These are phyloP conservation scores for Acer yangbiense DNA, from an alignment of 345 rosid species.

Conservation along the genomic window DNA sequence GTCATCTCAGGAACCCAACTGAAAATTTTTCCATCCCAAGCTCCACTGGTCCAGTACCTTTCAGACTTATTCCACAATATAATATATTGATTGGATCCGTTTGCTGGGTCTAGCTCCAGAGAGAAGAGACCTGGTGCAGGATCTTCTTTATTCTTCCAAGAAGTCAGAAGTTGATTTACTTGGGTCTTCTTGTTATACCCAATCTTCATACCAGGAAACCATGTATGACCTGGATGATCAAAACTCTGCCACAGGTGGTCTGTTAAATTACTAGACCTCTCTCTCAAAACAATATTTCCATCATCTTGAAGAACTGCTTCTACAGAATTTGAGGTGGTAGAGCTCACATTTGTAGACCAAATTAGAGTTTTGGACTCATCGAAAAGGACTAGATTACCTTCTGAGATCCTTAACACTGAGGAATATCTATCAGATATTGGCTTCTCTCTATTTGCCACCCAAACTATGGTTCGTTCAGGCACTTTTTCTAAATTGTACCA, in stretches of 20 bases:
- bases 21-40: constrained; percentile 42
- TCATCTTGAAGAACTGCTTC: constrained; percentile 36
- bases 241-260: constrained; percentile 66
- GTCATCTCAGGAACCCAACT: constrained; percentile 31
- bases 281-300: constrained; percentile 48
- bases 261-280: constrained; percentile 26
- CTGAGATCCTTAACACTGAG: constrained; percentile 22
- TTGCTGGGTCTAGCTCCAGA: constrained; percentile 47
- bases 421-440: constrained; percentile 21
- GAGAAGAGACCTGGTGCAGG: constrained; percentile 82
- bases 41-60: constrained; percentile 62
- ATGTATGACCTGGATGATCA: constrained; percentile 60
- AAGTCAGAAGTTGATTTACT: constrained; percentile 41
- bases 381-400: constrained; percentile 31
- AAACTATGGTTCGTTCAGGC: constrained; percentile 6
- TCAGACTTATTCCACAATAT: constrained; percentile 51
- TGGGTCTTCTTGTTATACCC: constrained; percentile 43
- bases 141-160: constrained; percentile 62
- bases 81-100: constrained; percentile 43
- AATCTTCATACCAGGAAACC: constrained; percentile 71
- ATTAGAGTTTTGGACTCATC: constrained; percentile 4
- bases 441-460: constrained; percentile 37
- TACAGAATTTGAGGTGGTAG: constrained; percentile 4
- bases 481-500: constrained; percentile 22
- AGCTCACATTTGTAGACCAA: constrained; percentile 19